Base-by-base conservation (phyloP, 1,284 basidiomycete genomes). In the Trametes sp. region DNA sequence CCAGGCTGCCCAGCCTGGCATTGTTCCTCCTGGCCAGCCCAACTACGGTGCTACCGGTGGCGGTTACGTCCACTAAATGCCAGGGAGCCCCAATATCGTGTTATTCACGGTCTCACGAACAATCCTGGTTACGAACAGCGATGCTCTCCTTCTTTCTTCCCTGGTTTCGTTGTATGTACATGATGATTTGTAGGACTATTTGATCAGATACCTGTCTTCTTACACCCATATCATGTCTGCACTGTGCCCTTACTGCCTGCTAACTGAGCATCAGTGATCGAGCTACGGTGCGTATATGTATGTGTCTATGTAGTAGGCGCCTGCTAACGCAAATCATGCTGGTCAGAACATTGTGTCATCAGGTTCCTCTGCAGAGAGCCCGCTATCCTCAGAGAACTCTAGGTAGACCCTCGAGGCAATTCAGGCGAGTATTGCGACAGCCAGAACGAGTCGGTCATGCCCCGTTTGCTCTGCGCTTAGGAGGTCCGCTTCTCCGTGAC, bases 41-140 rank as follows among this genome's bases (percentile, higher is more conserved):
- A 78, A 80, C 69, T 82, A 82, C 59, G 81, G 81, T 26, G 73
- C 81, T 21, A 81, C 80, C 29, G 74, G 71, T 23, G 72, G 68
- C n/a, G 65, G 64, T 35, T 75, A 74, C 58, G 67, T 70, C 29
- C 69, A 65, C 57, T 70, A 61, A 52, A 14, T 38, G 44, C 19
- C 11, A 1, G 2, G 16, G n/a, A n/a, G n/a, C n/a, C n/a, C n/a
- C 26, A 2, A 54, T 23, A n/a, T 33, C 24, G 8, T 26, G 14
- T 46, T 29, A 31, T 10, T 24, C 21, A 35, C 36, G 23, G 42
- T 31, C n/a, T n/a, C n/a, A n/a, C n/a, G n/a, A n/a, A n/a, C n/a
- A n/a, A n/a, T n/a, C n/a, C n/a, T n/a, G n/a, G n/a, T n/a, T n/a
- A n/a, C n/a, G n/a, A n/a, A n/a, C n/a, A 29, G 24, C 53, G 28